Evolutionary conservation across 768 basidiomycete genomes (phyloP).

Genomic region (Leccinum subtestaceum): DNA sequence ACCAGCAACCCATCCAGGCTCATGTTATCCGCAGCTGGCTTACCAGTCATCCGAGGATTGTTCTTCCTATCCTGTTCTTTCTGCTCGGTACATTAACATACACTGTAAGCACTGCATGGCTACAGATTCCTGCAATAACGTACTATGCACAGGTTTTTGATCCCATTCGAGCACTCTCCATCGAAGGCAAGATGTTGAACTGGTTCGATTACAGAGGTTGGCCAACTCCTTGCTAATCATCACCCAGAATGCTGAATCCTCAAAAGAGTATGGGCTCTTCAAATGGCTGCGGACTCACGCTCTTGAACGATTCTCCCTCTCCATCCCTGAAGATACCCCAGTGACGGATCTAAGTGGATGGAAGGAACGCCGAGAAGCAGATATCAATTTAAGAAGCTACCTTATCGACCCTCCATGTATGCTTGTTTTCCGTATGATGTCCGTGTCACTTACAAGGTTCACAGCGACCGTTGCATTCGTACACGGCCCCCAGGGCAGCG

Average conservation of each 20-base stretch:
- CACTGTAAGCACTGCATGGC: constrained; percentile 51
- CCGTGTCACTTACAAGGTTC: constrained; percentile 6
- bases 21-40: constrained; percentile 78
- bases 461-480: constrained; percentile 74
- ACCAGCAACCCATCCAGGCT: constrained; percentile 62
- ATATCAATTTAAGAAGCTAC: constrained; percentile 63
- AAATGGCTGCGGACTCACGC: constrained; percentile 72
- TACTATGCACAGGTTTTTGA: constrained; percentile 73
- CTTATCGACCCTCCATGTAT: constrained; percentile 73
- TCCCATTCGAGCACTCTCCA: constrained; percentile 80
- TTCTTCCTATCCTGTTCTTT: constrained; percentile 78
- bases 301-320: constrained; percentile 45
- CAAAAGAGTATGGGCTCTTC: constrained; percentile 65
- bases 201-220: constrained; percentile 80
- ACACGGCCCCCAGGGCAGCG: constrained; percentile 82
- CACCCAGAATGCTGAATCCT: not conserved
- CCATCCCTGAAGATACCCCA: constrained; percentile 17
- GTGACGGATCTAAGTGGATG: constrained; percentile 50
- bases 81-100: constrained; percentile 88
- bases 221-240: constrained; percentile 11
- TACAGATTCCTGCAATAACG: not conserved
- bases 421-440: constrained; percentile 20
- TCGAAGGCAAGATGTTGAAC: constrained; percentile 76
- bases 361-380: constrained; percentile 84
- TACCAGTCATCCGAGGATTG: constrained; percentile 80